Percentiles rank a stretch among this genome's conserved stretches.
These are phyloP conservation scores for Fusarium acutatum DNA, from an alignment of 2,329 filamentous ascomycete species.

Conservation along the genomic window DNA sequence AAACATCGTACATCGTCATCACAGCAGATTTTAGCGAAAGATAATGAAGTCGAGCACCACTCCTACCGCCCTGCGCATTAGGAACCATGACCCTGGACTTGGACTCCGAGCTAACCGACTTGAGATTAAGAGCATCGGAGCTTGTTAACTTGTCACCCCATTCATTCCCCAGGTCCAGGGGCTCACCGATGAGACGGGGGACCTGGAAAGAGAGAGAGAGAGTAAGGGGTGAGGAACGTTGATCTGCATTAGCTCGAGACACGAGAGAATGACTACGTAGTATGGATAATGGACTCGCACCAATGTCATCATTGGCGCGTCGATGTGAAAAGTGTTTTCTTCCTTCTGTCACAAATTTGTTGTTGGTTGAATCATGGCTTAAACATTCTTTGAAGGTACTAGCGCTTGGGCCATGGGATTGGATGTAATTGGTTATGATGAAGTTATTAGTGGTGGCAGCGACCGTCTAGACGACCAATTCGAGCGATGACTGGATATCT, in stretches of 20 bases:
- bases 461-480: constrained; percentile 2
- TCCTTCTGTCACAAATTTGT: background rate
- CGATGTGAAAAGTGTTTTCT: background rate
- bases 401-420: constrained; percentile 22
- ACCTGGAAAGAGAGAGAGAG: background rate
- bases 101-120: constrained; percentile 15
- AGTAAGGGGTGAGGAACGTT: constrained; percentile 14
- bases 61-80: background rate
- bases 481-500: constrained; percentile 3
- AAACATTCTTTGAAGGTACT: background rate
- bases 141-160: constrained; percentile 31
- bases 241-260: constrained; percentile 11
- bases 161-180: constrained; percentile 30
- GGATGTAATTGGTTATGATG: constrained; percentile 12
- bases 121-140: constrained; percentile 30
- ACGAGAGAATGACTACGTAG: background rate
- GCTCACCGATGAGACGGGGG: constrained; percentile 11
- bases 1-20: background rate
- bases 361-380: constrained; percentile 17
- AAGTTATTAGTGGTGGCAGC: constrained; percentile 7
- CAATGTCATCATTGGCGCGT: background rate
- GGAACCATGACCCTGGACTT: constrained; percentile 23
- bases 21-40: constrained; percentile 21
- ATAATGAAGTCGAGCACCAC: background rate
- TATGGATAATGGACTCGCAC: background rate